Percentiles rank a stretch among this genome's conserved stretches.
Evolutionary conservation across 1,139 yeast genomes (phyloP).

Genomic region (Candida sp.): DNA sequence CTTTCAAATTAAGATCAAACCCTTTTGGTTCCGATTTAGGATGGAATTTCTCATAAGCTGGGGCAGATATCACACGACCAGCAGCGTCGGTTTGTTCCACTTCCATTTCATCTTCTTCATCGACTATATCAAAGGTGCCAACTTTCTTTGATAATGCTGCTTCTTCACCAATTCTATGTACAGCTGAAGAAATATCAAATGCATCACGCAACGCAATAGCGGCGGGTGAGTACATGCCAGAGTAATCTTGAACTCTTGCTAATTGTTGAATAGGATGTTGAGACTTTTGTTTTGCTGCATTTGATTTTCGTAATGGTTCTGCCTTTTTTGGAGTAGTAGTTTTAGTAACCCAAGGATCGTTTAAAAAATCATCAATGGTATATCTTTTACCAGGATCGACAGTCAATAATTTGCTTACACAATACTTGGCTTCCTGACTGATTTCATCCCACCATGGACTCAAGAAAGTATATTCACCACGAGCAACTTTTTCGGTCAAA

Average conservation of each 20-base stretch:
- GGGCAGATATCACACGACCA: slow-evolving; percentile 17
- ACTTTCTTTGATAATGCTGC: slow-evolving; percentile 46
- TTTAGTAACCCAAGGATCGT: slow-evolving; percentile 78
- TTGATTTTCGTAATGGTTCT: not conserved
- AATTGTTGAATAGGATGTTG: slow-evolving; percentile 25
- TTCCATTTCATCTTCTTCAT: slow-evolving; percentile 38
- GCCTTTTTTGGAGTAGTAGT: slow-evolving; percentile 8
- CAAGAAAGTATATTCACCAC: slow-evolving; percentile 54
- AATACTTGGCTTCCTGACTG: slow-evolving; percentile 50
- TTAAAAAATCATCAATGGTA: slow-evolving; percentile 71
- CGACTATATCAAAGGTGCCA: slow-evolving; percentile 25
- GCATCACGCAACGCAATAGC: slow-evolving; percentile 93
- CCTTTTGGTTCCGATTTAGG: slow-evolving; percentile 18
- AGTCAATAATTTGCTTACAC: slow-evolving; percentile 73
- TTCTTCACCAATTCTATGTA: slow-evolving; percentile 90
- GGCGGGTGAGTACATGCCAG: slow-evolving; percentile 69
- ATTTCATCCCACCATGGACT: slow-evolving; percentile 68
- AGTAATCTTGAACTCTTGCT: slow-evolving; percentile 13
- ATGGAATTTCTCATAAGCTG: slow-evolving; percentile 14
- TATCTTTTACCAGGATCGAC: slow-evolving; percentile 80
- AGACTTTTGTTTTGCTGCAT: slow-evolving; percentile 2
- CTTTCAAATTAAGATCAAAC: slow-evolving; percentile 72
- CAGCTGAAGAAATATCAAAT: slow-evolving; percentile 91
- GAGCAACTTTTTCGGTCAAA: slow-evolving; percentile 56
- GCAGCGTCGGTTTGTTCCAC: slow-evolving; percentile 13